Percentiles rank a stretch among this genome's conserved stretches.
phyloP scores from a whole-genome alignment of 805 yeast species.

The Metschnikowia orientalis region DNA sequence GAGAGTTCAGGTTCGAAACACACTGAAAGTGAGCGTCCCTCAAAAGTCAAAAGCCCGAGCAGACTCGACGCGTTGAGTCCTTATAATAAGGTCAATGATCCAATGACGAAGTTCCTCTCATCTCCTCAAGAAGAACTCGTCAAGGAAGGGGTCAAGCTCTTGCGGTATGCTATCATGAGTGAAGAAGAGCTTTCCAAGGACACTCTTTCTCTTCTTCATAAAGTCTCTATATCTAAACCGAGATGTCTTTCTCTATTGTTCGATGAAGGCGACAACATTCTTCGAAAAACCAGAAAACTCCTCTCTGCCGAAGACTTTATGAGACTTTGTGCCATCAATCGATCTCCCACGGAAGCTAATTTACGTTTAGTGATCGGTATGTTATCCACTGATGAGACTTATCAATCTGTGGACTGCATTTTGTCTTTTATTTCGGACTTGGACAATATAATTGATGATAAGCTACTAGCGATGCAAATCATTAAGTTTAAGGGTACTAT shows the following conservation, averaged over 20 bases:
- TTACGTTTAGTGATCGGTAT: constrained; percentile 22
- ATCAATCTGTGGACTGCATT: constrained; percentile 24
- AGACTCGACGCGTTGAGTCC: constrained; percentile 14
- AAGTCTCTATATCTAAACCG: constrained; percentile 30
- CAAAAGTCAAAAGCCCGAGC: background rate
- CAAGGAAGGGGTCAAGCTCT: constrained; percentile 33
- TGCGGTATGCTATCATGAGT: constrained; percentile 35
- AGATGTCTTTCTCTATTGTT: constrained; percentile 30
- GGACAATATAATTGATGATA: constrained; percentile 27
- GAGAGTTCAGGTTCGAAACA: no score
- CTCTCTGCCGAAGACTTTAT: constrained; percentile 33
- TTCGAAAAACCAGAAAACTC: constrained; percentile 23
- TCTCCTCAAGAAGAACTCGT: constrained; percentile 29
- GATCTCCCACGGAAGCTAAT: constrained; percentile 19
- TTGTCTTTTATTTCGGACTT: constrained; percentile 30
- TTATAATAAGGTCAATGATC: constrained; percentile 24
- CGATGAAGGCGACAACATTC: constrained; percentile 21
- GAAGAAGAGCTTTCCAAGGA: constrained; percentile 31
- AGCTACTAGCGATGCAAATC: constrained; percentile 34
- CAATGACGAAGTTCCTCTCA: constrained; percentile 32
- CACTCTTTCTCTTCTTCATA: constrained; percentile 20
- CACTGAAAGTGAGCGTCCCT: no score
- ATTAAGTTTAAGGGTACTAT: constrained; percentile 30
- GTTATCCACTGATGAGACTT: constrained; percentile 26
- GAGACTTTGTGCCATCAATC: constrained; percentile 26